Base-by-base conservation (phyloP, 1,284 basidiomycete species). In the Puccinia sorghi region DNA sequence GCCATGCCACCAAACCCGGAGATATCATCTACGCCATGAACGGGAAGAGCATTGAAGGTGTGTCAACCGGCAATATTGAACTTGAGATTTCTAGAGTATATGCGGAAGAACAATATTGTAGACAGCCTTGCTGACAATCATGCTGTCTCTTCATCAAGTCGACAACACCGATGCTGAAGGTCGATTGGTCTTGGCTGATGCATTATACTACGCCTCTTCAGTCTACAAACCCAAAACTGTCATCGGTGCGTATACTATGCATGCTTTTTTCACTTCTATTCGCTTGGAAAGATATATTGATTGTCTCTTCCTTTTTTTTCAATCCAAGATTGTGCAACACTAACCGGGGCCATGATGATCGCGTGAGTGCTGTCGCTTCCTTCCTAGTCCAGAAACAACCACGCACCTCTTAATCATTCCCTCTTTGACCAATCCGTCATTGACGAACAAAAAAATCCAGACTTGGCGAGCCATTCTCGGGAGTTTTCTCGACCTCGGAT, bases 1-100 rank as follows among this genome's bases (percentile, higher is more conserved):
- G 92, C 0, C 89, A 89, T 79, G 93, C 93, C 9, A 94, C 89
- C 79, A 95, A 94, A 85, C 93, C 93, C 0, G 93, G 93, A 57
- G 91, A 93, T 39, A 78, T 78, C 32, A 54, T 78, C 37, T 78
- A 78, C 81, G 91, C 92, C 7, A 93, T 93, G 90, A 94, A 93
- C 83, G 93, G 93, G 56, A 93, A 93, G 84, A 90, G 90, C 0
- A 88, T 95, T 46, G 92, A 94, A 84, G 89, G 74, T 77, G 25
- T 4, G 64, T 70, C 48, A 32, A 41, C 6, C 37, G 15, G 94
- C 94, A 94, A 94, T 85, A 94, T 93, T 37, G 12, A 0, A 37
- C n/a, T 59, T 56, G 1, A 32, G 32, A 32, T 39, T 56, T 20
- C 11, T 25, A 13, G 39, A 43, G n/a, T 8, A 37, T n/a, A 50